Conservation (phyloP, 2,329 filamentous ascomycete species). For the Zalaria sp. region DNA sequence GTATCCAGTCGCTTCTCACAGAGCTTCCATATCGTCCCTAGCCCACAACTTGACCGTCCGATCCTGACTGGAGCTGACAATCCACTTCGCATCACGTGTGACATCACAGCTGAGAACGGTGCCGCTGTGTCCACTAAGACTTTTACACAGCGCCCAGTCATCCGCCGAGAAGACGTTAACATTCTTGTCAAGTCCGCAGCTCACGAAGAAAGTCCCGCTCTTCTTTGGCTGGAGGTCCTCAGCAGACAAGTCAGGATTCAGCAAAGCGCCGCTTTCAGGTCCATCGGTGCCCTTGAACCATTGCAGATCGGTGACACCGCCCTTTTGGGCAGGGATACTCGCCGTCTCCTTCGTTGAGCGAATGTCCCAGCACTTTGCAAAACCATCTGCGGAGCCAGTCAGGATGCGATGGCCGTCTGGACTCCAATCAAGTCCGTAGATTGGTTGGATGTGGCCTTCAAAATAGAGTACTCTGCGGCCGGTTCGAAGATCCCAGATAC, state of each 20-base stretch:
- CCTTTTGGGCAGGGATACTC: constrained; percentile 79
- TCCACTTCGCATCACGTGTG: constrained; percentile 75
- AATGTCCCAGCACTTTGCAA: constrained; percentile 96
- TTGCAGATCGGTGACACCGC: constrained; percentile 79
- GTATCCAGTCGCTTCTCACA: constrained; percentile 8
- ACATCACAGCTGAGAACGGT: constrained; percentile 87
- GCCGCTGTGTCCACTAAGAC: constrained; percentile 76
- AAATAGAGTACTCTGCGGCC: constrained; percentile 92
- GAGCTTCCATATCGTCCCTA: constrained; percentile 54
- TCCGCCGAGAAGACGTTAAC: constrained; percentile 94
- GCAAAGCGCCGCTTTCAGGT: constrained; percentile 27
- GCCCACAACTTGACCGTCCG: constrained; percentile 94
- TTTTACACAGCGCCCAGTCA: constrained; percentile 85
- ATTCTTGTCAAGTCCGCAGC: constrained; percentile 82
- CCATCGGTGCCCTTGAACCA: constrained; percentile 88
- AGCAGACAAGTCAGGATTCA: neutral
- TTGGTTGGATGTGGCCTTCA: constrained; percentile 84
- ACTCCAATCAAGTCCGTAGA: constrained; percentile 87
- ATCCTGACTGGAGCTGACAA: constrained; percentile 88
- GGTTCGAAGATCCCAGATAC: constrained; percentile 88
- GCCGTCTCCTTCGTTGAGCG: constrained; percentile 74
- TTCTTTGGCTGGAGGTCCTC: constrained; percentile 54
- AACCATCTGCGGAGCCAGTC: constrained; percentile 86
- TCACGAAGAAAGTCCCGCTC: constrained; percentile 82
- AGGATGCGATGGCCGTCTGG: constrained; percentile 82